phyloP scores from a whole-genome alignment of 441 rosid genomes.

The Gossypium schwendimanii region DNA sequence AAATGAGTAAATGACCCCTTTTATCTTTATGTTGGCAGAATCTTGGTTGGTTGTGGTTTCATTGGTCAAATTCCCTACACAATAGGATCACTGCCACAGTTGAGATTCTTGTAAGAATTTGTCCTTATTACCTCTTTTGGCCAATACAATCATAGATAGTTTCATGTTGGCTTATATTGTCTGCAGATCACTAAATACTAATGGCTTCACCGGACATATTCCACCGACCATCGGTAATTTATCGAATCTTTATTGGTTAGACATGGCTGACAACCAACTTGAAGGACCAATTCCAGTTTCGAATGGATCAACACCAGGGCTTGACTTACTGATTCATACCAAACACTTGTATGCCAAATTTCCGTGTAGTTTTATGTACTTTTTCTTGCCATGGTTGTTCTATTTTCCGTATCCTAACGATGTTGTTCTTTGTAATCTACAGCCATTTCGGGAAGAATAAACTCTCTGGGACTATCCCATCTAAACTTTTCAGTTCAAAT shows the following conservation, averaged over 20 bases:
- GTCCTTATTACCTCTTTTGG: neutral
- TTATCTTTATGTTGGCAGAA: constrained; percentile 23
- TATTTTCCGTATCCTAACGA: neutral
- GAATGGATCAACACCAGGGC: constrained; percentile 50
- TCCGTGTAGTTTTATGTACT: neutral
- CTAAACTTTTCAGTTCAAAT: constrained; percentile 8
- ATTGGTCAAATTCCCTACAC: constrained; percentile 61
- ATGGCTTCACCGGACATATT: constrained; percentile 55
- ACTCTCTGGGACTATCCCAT: constrained; percentile 5
- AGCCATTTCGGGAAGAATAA: constrained; percentile 16
- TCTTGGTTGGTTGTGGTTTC: constrained; percentile 63
- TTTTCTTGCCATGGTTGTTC: neutral
- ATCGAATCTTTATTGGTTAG: constrained; percentile 58
- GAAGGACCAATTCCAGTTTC: constrained; percentile 70
- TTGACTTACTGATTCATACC: constrained; percentile 52
- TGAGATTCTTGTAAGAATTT: constrained; percentile 49
- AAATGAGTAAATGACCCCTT: neutral
- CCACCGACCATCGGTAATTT: constrained; percentile 67
- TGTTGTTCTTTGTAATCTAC: neutral
- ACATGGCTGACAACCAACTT: constrained; percentile 67
- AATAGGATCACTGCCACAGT: constrained; percentile 47
- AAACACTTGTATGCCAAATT: constrained; percentile 56
- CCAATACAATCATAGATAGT: neutral
- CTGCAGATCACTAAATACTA: constrained; percentile 65
- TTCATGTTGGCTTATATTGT: constrained; percentile 4